A percentile compares a stretch with the other conserved stretches of the same genome.
Conservation (phyloP, 1,139 yeast species). For the Nakaseomyces kungkrabaensis region DNA sequence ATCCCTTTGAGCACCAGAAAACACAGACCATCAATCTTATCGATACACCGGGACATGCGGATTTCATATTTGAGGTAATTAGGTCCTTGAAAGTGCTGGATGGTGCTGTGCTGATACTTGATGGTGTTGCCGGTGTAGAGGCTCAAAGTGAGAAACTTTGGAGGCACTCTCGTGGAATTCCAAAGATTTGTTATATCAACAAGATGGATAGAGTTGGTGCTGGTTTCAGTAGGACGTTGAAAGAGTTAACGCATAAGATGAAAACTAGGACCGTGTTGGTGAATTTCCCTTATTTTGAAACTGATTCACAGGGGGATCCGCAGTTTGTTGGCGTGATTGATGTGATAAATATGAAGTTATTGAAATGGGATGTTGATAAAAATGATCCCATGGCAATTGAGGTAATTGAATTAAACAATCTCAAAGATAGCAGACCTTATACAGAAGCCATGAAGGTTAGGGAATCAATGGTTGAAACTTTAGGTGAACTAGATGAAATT, state of each 20-base stretch:
- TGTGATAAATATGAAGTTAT: slow-evolving; percentile 54
- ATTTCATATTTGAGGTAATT: slow-evolving; percentile 88
- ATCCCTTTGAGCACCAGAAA: slow-evolving; percentile 26
- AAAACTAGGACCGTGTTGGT: slow-evolving; percentile 65
- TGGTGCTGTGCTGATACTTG: slow-evolving; percentile 86
- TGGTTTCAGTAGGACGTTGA: slow-evolving; percentile 82
- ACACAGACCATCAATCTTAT: slow-evolving; percentile 67
- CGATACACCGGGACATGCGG: slow-evolving; percentile 99
- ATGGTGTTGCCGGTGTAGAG: slow-evolving; percentile 96
- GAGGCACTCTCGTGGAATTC: slow-evolving; percentile 73
- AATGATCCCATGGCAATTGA: slow-evolving; percentile 47
- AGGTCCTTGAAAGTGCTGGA: slow-evolving; percentile 83
- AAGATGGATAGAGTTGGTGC: slow-evolving; percentile 98
- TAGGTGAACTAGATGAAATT: slow-evolving; percentile 72
- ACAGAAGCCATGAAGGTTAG: slow-evolving; percentile 47
- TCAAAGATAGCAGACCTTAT: slow-evolving; percentile 28
- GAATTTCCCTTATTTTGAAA: slow-evolving; percentile 64
- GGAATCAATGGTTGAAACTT: slow-evolving; percentile 69
- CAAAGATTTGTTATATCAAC: slow-evolving; percentile 71
- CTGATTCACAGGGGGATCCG: slow-evolving; percentile 32
- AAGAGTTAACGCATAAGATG: slow-evolving; percentile 70
- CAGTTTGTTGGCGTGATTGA: slow-evolving; percentile 76
- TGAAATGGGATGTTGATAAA: slow-evolving; percentile 46
- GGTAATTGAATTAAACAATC: slow-evolving; percentile 36
- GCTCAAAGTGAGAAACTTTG: slow-evolving; percentile 97